A percentile compares a stretch with the other conserved stretches of the same genome.
These are phyloP conservation scores for Coemansia sp. DNA, from an alignment of 192 early-diverging fungal species.

Conservation along the genomic window DNA sequence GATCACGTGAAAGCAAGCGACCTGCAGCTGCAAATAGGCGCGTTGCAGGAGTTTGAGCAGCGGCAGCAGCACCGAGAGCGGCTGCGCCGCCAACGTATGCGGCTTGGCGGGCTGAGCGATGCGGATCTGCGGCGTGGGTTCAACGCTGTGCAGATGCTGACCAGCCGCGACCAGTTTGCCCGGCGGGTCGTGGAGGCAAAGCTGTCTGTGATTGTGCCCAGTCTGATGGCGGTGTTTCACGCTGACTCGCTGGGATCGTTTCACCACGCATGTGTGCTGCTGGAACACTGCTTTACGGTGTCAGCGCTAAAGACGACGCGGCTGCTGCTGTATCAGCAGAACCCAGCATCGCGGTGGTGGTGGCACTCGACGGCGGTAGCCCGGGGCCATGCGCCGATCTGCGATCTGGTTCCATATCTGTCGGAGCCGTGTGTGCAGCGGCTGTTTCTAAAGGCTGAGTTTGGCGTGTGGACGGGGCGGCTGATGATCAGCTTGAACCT, in stretches of 20 bases:
- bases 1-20: not conserved
- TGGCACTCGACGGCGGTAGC: slow-evolving; percentile 39
- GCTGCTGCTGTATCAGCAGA: slow-evolving; percentile 50
- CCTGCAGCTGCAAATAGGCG: slow-evolving; percentile 18
- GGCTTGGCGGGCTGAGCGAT: slow-evolving; percentile 35
- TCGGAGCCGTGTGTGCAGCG: slow-evolving; percentile 53
- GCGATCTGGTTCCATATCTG: slow-evolving; percentile 51
- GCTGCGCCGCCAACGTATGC: slow-evolving; percentile 41
- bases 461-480: slow-evolving; percentile 53
- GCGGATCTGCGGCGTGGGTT: slow-evolving; percentile 45
- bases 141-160: slow-evolving; percentile 51
- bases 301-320: slow-evolving; percentile 45
- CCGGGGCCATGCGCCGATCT: slow-evolving; percentile 47
- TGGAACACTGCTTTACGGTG: slow-evolving; percentile 51
- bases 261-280: slow-evolving; percentile 49
- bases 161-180: slow-evolving; percentile 34
- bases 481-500: slow-evolving; percentile 48
- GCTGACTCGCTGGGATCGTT: slow-evolving; percentile 52
- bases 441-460: slow-evolving; percentile 51
- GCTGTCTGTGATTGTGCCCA: slow-evolving; percentile 41
- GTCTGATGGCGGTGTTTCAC: slow-evolving; percentile 55
- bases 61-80: slow-evolving; percentile 38
- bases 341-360: slow-evolving; percentile 51
- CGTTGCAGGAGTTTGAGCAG: slow-evolving; percentile 40
- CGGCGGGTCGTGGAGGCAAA: slow-evolving; percentile 49